phyloP scores from a whole-genome alignment of 805 yeast species.

The Ogataea neopini region DNA sequence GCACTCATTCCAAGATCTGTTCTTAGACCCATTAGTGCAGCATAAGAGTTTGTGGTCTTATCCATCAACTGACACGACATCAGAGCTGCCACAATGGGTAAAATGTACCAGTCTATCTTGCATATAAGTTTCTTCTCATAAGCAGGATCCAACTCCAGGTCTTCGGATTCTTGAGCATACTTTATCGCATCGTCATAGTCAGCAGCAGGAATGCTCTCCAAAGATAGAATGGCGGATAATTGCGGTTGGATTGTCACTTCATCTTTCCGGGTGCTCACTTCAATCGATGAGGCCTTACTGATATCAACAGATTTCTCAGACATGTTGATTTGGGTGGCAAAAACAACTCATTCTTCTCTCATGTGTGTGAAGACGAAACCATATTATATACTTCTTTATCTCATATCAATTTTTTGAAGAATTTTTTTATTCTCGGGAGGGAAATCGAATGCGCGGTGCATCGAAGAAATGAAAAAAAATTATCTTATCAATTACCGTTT shows the following conservation, averaged over 20 bases:
- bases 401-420: neutral
- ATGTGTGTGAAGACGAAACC: neutral
- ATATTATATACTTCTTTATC: neutral
- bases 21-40: conserved; percentile 47
- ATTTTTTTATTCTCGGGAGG: too few species aligned
- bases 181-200: conserved; percentile 39
- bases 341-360: neutral
- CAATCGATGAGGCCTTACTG: neutral
- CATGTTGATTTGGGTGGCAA: neutral
- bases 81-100: conserved; percentile 25
- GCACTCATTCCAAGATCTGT: conserved; percentile 50
- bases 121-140: conserved; percentile 19
- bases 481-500: conserved; percentile 6
- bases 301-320: neutral
- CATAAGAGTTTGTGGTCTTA: conserved; percentile 26
- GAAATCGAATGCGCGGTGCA: conserved; percentile 6
- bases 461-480: neutral
- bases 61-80: conserved; percentile 27
- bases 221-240: conserved; percentile 1
- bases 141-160: conserved; percentile 18
- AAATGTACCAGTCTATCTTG: conserved; percentile 23
- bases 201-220: conserved; percentile 1
- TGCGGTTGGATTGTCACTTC: neutral
- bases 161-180: conserved; percentile 26
- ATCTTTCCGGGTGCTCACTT: neutral